These are phyloP conservation scores for Cupressus sempervirens DNA, from an alignment of 75 land plant genomes.

Conservation along the genomic window DNA sequence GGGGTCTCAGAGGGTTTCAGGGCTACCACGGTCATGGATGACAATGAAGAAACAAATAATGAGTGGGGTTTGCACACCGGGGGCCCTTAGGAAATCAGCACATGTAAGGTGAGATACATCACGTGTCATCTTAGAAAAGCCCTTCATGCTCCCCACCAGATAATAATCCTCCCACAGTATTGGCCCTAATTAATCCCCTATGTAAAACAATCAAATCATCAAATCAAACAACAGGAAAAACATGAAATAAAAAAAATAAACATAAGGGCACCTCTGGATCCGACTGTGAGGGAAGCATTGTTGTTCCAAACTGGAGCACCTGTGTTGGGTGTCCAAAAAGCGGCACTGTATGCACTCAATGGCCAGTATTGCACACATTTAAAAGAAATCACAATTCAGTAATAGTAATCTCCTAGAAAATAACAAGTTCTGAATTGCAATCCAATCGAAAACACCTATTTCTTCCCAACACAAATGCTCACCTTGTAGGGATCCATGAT, in stretches of 20 bases:
- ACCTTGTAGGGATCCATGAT: constrained; percentile 12
- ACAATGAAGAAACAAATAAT: constrained; percentile 82
- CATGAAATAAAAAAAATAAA: neutral
- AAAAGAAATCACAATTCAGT: too few relatives aligned
- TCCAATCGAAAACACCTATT: too few relatives aligned
- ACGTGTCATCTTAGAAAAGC: constrained; percentile 78
- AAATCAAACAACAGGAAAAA: neutral
- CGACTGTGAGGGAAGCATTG: too few relatives aligned
- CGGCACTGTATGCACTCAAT: too few relatives aligned
- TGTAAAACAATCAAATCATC: too few relatives aligned
- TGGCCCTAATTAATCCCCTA: constrained; percentile 44
- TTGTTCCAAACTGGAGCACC: too few relatives aligned
- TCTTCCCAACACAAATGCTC: neutral
- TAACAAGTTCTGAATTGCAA: too few relatives aligned
- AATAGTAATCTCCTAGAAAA: too few relatives aligned
- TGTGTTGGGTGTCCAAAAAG: too few relatives aligned
- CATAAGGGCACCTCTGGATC: constrained; percentile 55
- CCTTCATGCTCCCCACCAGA: constrained; percentile 75
- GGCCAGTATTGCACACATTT: too few relatives aligned
- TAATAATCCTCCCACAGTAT: constrained; percentile 81
- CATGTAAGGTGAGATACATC: constrained; percentile 71
- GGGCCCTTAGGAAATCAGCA: constrained; percentile 82
- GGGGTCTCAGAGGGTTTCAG: constrained; percentile 78
- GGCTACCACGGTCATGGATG: constrained; percentile 80
- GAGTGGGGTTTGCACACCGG: constrained; percentile 72